Evolutionary conservation across 352 stramenopile genomes (phyloP).

Genomic region (Plasmopara muralis): DNA sequence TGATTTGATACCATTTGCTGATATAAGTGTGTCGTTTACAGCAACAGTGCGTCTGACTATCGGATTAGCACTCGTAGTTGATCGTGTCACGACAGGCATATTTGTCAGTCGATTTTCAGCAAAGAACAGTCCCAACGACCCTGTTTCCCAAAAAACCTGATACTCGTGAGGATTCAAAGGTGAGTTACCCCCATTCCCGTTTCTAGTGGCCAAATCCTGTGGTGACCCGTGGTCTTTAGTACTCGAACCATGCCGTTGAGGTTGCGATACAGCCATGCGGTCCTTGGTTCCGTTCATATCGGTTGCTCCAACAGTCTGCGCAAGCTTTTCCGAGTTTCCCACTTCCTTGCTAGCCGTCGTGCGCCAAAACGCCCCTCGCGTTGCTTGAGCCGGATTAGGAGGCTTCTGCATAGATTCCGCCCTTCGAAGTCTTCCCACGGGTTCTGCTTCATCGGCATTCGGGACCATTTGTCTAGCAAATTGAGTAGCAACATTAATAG

Average conservation of each 20-base stretch:
- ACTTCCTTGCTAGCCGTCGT: constrained; percentile 36
- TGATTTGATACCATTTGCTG: constrained; percentile 65
- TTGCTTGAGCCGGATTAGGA: constrained; percentile 19
- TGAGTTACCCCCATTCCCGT: constrained; percentile 5
- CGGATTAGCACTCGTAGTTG: constrained; percentile 55
- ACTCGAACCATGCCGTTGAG: constrained; percentile 11
- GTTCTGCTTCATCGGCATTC: constrained; percentile 15
- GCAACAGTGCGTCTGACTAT: constrained; percentile 64
- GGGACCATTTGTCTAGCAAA: constrained; percentile 26
- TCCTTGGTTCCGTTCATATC: constrained; percentile 10
- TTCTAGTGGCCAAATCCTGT: constrained; percentile 12
- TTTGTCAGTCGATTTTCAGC: constrained; percentile 62
- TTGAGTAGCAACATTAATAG: constrained; percentile 23
- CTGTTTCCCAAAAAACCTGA: constrained; percentile 76
- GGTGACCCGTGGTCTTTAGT: constrained; percentile 30
- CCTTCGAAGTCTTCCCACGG: constrained; percentile 34
- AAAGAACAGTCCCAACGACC: constrained; percentile 79
- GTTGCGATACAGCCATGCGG: constrained; percentile 10
- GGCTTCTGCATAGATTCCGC: constrained; percentile 50
- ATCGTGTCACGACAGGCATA: constrained; percentile 72
- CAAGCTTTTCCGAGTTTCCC: constrained; percentile 3
- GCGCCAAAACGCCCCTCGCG: constrained; percentile 58
- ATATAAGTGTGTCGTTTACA: constrained; percentile 73
- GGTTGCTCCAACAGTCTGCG: constrained; percentile 11
- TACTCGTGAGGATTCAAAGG: constrained; percentile 36